Base-by-base conservation (phyloP, 768 basidiomycete genomes). In the Coprinopsis marcescibilis region DNA sequence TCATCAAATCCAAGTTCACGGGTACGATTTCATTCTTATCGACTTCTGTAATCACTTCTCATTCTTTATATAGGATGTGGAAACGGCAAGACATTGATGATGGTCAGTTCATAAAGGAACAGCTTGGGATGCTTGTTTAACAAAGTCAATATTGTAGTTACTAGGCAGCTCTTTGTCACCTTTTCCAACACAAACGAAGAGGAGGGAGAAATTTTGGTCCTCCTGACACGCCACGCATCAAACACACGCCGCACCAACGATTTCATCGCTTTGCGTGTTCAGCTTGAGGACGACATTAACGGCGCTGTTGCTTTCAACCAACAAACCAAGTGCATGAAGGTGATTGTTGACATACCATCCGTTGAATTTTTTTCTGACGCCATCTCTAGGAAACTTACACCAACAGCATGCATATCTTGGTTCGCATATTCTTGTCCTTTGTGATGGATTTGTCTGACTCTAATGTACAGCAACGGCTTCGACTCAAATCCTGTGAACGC, bases 181-280 rank as follows among this genome's bases (percentile, higher is more conserved):
- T 72, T 78, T 36, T 61, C 51, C 13, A 57, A 56, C 25, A 53
- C 36, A 12, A 47, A 49, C 4, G 43, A 50, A 15, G 65, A 70
- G 27, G 57, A 69, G 12, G 25, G 11, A 23, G 82, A 89, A 35
- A 70, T 96, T 4, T 95, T 86, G 89, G 56, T 94, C 6, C 73
- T 93, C 1, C 72, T 97, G 1, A 85, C 83, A 0, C 78, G 90
- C 23, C 94, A 98, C 60, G 60, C 85, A 6, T 60, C 62, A 0
- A 70, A 83, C 51, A 84, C 78, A n/a, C 72, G 66, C 37, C 69
- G 76, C 32, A 72, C 67, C 4, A 65, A 73, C 1, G 84, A 89
- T 50, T 93, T 81, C 58, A 81, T 89, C 39, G 77, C 87, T 5
- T 57, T 93, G 19, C 71, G 68, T 37, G 70, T 71, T 2, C 66